phyloP scores from a whole-genome alignment of 116 monocot species.

The Dioscorea cayenensis region DNA sequence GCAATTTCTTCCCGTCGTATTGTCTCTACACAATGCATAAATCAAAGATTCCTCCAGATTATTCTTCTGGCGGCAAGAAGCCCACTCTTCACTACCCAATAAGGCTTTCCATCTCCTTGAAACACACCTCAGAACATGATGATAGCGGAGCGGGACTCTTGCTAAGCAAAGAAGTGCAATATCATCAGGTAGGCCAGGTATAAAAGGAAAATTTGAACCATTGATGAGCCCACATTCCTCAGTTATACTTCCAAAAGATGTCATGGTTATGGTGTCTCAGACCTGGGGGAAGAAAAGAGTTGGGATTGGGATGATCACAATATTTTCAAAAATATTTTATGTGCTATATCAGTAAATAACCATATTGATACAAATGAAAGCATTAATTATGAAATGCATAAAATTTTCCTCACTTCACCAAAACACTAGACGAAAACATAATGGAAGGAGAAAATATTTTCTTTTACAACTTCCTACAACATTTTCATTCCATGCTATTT shows the following conservation, averaged over 20 bases:
- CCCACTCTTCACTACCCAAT: conserved; percentile 50
- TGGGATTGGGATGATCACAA: too few relatives aligned
- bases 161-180: conserved; percentile 61
- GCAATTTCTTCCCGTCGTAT: conserved; percentile 10
- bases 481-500: too few relatives aligned
- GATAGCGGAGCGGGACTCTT: conserved; percentile 53
- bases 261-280: conserved; percentile 2
- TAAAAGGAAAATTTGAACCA: conserved; percentile 21
- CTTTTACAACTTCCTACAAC: too few relatives aligned
- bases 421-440: too few relatives aligned
- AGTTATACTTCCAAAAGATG: not conserved
- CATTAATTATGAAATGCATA: too few relatives aligned
- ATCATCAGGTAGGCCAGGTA: conserved; percentile 69
- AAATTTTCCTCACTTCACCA: too few relatives aligned
- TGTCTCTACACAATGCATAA: conserved; percentile 45
- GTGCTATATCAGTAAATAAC: too few relatives aligned
- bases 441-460: too few relatives aligned
- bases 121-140: conserved; percentile 55
- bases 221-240: conserved; percentile 15
- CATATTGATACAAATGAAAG: too few relatives aligned
- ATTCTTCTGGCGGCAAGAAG: conserved; percentile 35
- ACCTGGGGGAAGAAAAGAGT: too few relatives aligned
- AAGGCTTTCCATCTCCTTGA: conserved; percentile 67
- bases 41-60: conserved; percentile 71
- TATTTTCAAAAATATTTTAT: too few relatives aligned